Percentiles rank a stretch among this genome's conserved stretches.
These are phyloP conservation scores for Hypoxylon sp. DNA, from an alignment of 2,329 filamentous ascomycete genomes.

Conservation along the genomic window DNA sequence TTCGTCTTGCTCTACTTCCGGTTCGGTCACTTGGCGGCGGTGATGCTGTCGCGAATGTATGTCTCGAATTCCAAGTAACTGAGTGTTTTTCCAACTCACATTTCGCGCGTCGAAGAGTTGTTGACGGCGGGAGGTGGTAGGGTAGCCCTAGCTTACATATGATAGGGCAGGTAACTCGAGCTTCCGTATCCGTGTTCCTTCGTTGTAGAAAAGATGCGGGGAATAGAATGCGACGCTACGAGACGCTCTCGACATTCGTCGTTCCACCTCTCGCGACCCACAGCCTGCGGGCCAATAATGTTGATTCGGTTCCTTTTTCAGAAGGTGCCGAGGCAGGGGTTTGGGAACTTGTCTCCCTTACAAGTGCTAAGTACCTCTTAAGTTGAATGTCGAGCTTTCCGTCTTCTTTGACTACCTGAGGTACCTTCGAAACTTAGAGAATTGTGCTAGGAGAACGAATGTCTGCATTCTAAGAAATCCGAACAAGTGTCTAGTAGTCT, in stretches of 20 bases:
- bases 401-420: background rate
- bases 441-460: too few species aligned
- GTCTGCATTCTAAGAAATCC: too few species aligned
- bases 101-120: constrained; percentile 14
- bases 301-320: constrained; percentile 28
- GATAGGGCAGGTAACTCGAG: background rate
- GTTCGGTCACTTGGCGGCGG: background rate
- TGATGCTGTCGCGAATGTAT: background rate
- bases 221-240: constrained; percentile 27
- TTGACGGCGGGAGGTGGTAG: background rate
- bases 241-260: constrained; percentile 12
- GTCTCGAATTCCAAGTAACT: background rate
- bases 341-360: background rate
- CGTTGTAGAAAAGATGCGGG: constrained; percentile 30
- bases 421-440: background rate
- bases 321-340: constrained; percentile 36
- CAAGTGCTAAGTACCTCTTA: constrained; percentile 1
- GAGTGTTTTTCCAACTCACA: background rate
- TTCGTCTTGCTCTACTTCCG: constrained; percentile 4
- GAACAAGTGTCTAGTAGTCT: too few species aligned
- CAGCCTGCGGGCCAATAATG: constrained; percentile 18
- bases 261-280: constrained; percentile 34
- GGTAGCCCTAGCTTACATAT: background rate
- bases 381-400: background rate
- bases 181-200: background rate